Evolutionary conservation across 192 early-diverging fungal species (phyloP), one percentile per base, ranked within the genome.

Genomic region (Linnemannia schmuckeri): DNA sequence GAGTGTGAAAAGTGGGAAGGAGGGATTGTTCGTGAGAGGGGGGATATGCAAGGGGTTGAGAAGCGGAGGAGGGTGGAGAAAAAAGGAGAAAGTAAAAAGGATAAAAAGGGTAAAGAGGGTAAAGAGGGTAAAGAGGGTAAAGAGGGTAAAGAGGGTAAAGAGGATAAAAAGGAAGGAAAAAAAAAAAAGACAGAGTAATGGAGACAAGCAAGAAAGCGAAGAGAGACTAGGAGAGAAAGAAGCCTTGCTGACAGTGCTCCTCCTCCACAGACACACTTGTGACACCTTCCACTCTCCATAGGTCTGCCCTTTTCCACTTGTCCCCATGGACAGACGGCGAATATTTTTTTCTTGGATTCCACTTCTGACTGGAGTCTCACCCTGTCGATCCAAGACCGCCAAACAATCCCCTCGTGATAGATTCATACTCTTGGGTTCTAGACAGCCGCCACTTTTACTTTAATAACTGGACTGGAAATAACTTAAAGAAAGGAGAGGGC

Each of bases 281-380:
- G 49, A 52, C 49, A 52, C 13, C 13, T 46, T 13, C 44, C 0
- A 46, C 44, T 0, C 44, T 44, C 12, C 44, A 10, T 46, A 12
- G 12, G 44, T 0, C 12, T 13, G 44, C 9, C 44, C 17, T 52
- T 52, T 52, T 17, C 5, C 49, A 2, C 20, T 6, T 52, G 49
- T 52, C 49, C 7, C 44, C 4, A 13, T 24, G 24, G 20, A 3
- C 33, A 3, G 61, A n/a, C 55, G 55, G n/a, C 2, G n/a, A 61
- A 18, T 61, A 10, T 61, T 61, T 61, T 61, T 61, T 61, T 61
- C 55, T 3, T 33, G 61, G 12, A 66, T 66, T 66, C 27, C 61
- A 33, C 61, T 66, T 66, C 61, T 12, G 61, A 66, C 61, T 66
- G 61, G 61, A 66, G 61, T 66, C 30, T 66, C 61, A 66, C 61